These are phyloP conservation scores for Rutidosis leptorrhynchoides DNA, from an alignment of 129 eudicot species.

Conservation along the genomic window DNA sequence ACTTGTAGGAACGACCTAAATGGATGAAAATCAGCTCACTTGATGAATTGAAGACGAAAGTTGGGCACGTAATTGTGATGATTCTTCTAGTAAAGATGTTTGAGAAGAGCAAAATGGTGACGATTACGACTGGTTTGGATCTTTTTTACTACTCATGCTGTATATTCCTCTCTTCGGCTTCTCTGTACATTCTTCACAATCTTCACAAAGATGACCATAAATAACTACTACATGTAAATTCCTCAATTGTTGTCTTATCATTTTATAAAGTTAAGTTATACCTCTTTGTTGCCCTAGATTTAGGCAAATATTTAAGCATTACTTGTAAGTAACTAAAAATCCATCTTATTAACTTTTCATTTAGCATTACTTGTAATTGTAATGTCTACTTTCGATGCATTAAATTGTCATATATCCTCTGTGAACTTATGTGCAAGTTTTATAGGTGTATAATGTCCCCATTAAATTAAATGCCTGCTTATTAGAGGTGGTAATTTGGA, in stretches of 20 bases:
- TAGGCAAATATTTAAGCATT: conserved; percentile 7
- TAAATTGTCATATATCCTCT: neutral
- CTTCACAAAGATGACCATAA: conserved; percentile 60
- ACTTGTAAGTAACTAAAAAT: conserved; percentile 7
- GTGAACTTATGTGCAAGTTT: neutral
- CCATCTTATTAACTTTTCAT: neutral
- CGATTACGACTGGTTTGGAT: conserved; percentile 86
- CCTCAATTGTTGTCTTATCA: neutral
- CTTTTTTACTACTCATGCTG: conserved; percentile 76
- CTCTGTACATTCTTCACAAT: conserved; percentile 89
- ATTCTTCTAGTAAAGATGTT: conserved; percentile 98
- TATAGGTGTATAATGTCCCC: neutral
- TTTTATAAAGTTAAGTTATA: conserved; percentile 1
- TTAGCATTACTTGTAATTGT: neutral
- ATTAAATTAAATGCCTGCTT: neutral
- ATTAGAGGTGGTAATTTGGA: neutral
- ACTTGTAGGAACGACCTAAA: conserved; percentile 77
- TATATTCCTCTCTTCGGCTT: conserved; percentile 93
- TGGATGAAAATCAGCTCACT: conserved; percentile 99
- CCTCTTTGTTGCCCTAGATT: neutral
- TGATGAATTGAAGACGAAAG: conserved; percentile 89
- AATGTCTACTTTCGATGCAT: neutral
- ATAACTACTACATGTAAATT: conserved; percentile 12
- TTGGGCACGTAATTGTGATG: conserved; percentile 96
- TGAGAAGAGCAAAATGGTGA: conserved; percentile 97